These are phyloP conservation scores for Myotisia sp. DNA, from an alignment of 2,329 filamentous ascomycete species.

Conservation along the genomic window DNA sequence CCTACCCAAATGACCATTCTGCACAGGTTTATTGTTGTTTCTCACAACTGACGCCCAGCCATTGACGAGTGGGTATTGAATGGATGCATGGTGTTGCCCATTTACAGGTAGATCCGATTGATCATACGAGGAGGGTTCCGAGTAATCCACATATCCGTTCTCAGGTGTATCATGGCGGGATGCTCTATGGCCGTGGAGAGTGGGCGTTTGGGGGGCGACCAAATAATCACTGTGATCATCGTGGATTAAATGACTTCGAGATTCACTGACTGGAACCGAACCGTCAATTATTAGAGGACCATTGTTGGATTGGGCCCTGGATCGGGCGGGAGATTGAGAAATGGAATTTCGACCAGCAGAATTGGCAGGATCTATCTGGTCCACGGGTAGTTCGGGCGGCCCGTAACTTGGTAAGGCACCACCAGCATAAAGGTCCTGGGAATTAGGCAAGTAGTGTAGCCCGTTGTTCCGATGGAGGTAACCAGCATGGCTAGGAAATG, in stretches of 20 bases:
- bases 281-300: conserved; percentile 36
- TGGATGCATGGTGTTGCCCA: too few relatives aligned
- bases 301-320: conserved; percentile 16
- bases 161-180: conserved; percentile 15
- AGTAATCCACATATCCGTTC: conserved; percentile 25
- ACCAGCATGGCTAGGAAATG: conserved; percentile 25
- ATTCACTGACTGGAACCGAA: conserved; percentile 28
- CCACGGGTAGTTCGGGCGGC: conserved; percentile 12
- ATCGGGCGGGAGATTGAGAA: conserved; percentile 3
- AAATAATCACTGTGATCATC: conserved; percentile 26
- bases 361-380: conserved; percentile 13
- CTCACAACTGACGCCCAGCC: conserved; percentile 9
- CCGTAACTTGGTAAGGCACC: conserved; percentile 12
- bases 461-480: conserved; percentile 27
- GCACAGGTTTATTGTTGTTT: conserved; percentile 8
- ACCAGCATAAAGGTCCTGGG: too few relatives aligned
- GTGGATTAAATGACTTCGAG: conserved; percentile 18
- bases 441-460: too few relatives aligned
- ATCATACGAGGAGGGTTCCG: conserved; percentile 22
- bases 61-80: conserved; percentile 11
- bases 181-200: conserved; percentile 1
- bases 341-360: not conserved
- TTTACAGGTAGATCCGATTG: too few relatives aligned
- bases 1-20: conserved; percentile 20
- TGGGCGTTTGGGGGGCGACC: conserved; percentile 9